Evolutionary conservation across 306 rosid species (phyloP).

Genomic region (Cicer cuneatum): DNA sequence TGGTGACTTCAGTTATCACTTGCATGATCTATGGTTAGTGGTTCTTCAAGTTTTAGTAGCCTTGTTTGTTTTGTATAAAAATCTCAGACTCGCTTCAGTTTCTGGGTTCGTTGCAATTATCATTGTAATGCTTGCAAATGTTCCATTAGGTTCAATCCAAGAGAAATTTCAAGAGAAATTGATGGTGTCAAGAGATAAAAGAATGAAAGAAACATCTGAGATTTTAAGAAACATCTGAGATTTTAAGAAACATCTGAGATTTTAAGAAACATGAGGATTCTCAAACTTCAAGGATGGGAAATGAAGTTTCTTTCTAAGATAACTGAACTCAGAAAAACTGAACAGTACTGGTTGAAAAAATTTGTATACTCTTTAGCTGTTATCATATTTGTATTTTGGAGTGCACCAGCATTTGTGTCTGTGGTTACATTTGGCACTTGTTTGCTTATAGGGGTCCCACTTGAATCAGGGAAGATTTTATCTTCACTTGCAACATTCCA

Average conservation of each 20-base stretch:
- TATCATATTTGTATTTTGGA: constrained; percentile 48
- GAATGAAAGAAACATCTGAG: constrained; percentile 68
- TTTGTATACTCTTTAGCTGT: constrained; percentile 43
- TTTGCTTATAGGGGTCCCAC: constrained; percentile 52
- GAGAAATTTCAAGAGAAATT: constrained; percentile 54
- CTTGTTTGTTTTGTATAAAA: constrained; percentile 51
- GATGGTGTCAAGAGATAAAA: constrained; percentile 60
- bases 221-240: constrained; percentile 65
- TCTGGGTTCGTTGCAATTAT: constrained; percentile 53
- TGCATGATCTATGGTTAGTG: constrained; percentile 55
- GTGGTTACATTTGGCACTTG: constrained; percentile 60
- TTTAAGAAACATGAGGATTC: constrained; percentile 64
- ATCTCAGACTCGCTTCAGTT: constrained; percentile 55
- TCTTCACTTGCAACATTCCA: constrained; percentile 60
- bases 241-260: constrained; percentile 62
- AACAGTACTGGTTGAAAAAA: constrained; percentile 53
- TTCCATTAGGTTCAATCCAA: constrained; percentile 55
- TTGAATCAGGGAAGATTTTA: constrained; percentile 59
- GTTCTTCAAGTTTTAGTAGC: constrained; percentile 50
- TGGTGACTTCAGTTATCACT: constrained; percentile 42
- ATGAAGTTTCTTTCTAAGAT: constrained; percentile 60
- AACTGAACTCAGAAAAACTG: constrained; percentile 48
- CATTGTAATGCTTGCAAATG: constrained; percentile 52
- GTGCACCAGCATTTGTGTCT: constrained; percentile 60
- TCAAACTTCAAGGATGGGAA: constrained; percentile 71